phyloP scores from a whole-genome alignment of 176 grass and related monocot species.

The Zoysia pacifica region DNA sequence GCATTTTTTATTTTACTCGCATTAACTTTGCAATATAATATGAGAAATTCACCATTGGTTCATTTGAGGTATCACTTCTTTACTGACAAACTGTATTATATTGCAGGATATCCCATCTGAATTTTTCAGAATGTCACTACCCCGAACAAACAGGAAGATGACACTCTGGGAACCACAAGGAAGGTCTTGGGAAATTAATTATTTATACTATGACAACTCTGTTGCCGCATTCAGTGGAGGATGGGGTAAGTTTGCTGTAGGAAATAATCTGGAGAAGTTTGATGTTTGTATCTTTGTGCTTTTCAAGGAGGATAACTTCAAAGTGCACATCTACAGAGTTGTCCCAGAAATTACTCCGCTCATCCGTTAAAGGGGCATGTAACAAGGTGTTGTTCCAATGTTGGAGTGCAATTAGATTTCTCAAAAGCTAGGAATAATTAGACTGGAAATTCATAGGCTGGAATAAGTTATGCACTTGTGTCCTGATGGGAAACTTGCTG shows the following conservation, averaged over 20 bases:
- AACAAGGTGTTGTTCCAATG: background rate
- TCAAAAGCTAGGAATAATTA: too few relatives aligned
- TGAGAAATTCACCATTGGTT: background rate
- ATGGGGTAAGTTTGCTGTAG: slow-evolving; percentile 68
- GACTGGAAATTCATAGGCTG: too few relatives aligned
- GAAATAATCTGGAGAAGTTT: slow-evolving; percentile 75
- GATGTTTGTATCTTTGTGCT: slow-evolving; percentile 88
- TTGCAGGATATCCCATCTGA: slow-evolving; percentile 62
- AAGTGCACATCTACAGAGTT: slow-evolving; percentile 87
- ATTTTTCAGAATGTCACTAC: slow-evolving; percentile 60
- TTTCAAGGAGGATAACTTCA: slow-evolving; percentile 62
- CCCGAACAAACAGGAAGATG: slow-evolving; percentile 47
- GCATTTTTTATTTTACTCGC: background rate
- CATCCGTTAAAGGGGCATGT: slow-evolving; percentile 11
- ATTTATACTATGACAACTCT: slow-evolving; percentile 44
- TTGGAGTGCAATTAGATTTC: background rate
- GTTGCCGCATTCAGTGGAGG: slow-evolving; percentile 67
- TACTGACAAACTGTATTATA: slow-evolving; percentile 15
- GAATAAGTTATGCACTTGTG: too few relatives aligned
- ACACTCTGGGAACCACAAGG: slow-evolving; percentile 79
- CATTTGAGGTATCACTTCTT: background rate
- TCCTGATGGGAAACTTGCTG: too few relatives aligned
- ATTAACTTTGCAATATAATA: background rate
- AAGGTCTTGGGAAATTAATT: slow-evolving; percentile 67
- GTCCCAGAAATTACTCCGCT: slow-evolving; percentile 60